Conservation (phyloP, 2,329 filamentous ascomycete species). For the Chaetomiaceae sp. region DNA sequence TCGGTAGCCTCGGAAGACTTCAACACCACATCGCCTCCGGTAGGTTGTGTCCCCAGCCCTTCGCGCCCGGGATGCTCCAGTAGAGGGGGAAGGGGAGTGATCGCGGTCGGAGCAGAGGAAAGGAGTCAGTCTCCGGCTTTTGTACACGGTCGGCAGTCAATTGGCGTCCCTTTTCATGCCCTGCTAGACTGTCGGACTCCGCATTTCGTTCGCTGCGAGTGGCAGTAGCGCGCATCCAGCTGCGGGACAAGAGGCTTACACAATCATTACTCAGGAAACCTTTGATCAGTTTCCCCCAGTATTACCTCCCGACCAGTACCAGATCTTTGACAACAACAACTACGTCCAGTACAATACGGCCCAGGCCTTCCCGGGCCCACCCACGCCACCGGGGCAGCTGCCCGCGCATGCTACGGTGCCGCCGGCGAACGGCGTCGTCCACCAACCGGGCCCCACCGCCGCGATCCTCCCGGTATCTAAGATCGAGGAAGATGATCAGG, state of each 20-base stretch:
- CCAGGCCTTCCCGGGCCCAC: slow-evolving; percentile 43
- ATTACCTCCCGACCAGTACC: slow-evolving; percentile 41
- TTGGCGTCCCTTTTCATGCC: not conserved
- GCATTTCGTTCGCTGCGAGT: slow-evolving; percentile 21
- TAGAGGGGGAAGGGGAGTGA: not conserved
- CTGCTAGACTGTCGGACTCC: slow-evolving; percentile 17
- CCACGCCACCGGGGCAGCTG: slow-evolving; percentile 47
- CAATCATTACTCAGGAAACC: slow-evolving; percentile 43
- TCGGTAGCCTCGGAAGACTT: slow-evolving; percentile 53
- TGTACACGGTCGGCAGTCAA: slow-evolving; percentile 10
- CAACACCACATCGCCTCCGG: slow-evolving; percentile 51
- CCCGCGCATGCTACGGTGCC: slow-evolving; percentile 29
- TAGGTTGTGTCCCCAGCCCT: slow-evolving; percentile 36
- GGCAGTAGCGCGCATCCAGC: slow-evolving; percentile 28
- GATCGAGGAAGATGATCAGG: slow-evolving; percentile 35
- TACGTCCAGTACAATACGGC: slow-evolving; percentile 40
- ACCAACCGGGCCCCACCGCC: slow-evolving; percentile 23
- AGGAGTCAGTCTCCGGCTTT: not conserved
- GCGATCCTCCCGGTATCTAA: slow-evolving; percentile 37
- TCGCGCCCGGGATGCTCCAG: not conserved
- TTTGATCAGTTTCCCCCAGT: slow-evolving; percentile 43
- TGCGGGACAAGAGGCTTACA: slow-evolving; percentile 29
- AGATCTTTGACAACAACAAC: slow-evolving; percentile 46
- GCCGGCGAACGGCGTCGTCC: slow-evolving; percentile 20
- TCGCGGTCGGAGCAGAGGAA: too few species aligned